These are phyloP conservation scores for Drechslera avenae DNA, from an alignment of 2,329 filamentous ascomycete genomes.

Conservation along the genomic window DNA sequence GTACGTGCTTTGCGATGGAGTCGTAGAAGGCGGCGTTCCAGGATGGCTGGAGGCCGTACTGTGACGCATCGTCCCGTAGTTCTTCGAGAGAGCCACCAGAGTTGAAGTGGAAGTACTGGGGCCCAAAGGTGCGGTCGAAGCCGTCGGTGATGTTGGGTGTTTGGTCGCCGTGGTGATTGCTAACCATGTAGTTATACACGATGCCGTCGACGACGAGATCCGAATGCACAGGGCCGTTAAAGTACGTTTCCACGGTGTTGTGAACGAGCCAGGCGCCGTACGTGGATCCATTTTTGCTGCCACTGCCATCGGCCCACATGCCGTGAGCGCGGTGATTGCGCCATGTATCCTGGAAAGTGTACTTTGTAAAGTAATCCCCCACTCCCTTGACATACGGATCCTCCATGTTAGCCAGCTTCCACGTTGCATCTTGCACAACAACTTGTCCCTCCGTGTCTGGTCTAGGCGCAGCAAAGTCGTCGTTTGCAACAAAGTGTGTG, in stretches of 20 bases:
- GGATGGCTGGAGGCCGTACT: slow-evolving; percentile 55
- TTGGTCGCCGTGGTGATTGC: slow-evolving; percentile 66
- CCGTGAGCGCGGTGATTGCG: slow-evolving; percentile 64
- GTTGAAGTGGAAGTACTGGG: slow-evolving; percentile 69
- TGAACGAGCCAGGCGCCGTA: slow-evolving; percentile 68
- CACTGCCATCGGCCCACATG: slow-evolving; percentile 58
- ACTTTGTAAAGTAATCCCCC: slow-evolving; percentile 69
- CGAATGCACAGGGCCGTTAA: slow-evolving; percentile 65
- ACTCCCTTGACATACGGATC: slow-evolving; percentile 62
- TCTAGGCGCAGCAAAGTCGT: slow-evolving; percentile 59
- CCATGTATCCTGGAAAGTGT: slow-evolving; percentile 65
- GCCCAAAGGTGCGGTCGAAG: slow-evolving; percentile 69
- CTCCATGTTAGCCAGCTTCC: slow-evolving; percentile 61
- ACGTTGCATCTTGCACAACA: slow-evolving; percentile 68
- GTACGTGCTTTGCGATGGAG: slow-evolving; percentile 63
- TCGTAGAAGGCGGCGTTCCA: slow-evolving; percentile 68
- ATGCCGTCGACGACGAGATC: slow-evolving; percentile 69
- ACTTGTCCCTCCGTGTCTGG: slow-evolving; percentile 53
- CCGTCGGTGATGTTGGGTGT: slow-evolving; percentile 68
- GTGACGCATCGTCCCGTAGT: slow-evolving; percentile 59
- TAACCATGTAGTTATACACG: slow-evolving; percentile 63
- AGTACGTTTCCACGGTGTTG: slow-evolving; percentile 68
- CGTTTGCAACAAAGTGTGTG: slow-evolving; percentile 65
- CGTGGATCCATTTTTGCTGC: slow-evolving; percentile 56
- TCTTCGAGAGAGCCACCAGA: slow-evolving; percentile 52